Evolutionary conservation across 352 stramenopile genomes (phyloP).

Genomic region (Plasmopara halstedii): DNA sequence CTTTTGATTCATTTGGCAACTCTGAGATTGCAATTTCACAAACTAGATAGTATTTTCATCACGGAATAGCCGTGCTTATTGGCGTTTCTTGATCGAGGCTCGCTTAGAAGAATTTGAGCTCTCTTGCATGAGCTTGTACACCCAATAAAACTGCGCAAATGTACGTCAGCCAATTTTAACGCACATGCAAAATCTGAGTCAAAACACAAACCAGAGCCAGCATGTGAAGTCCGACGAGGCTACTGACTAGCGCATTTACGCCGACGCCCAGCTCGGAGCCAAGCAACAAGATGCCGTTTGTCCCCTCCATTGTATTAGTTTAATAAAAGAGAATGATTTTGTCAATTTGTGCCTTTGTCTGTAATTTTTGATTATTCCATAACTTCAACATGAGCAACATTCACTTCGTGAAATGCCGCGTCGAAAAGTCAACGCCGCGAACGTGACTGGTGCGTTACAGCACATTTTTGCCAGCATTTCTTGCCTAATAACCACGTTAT

Average conservation of each 20-base stretch:
- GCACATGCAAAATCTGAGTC: not conserved
- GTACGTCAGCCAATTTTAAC: not conserved
- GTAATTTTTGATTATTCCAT: too few species aligned
- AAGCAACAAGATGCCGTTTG: constrained; percentile 25
- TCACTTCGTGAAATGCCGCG: constrained; percentile 18
- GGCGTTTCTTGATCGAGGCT: constrained; percentile 48
- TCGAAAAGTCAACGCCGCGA: not conserved
- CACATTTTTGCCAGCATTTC: not conserved
- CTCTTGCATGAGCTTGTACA: constrained; percentile 53
- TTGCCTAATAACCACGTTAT: not conserved
- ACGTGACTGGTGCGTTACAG: constrained; percentile 3
- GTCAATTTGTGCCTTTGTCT: not conserved
- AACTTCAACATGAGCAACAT: constrained; percentile 19
- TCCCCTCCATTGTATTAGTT: not conserved
- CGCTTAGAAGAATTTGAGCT: constrained; percentile 33
- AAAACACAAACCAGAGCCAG: constrained; percentile 44
- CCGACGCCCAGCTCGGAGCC: constrained; percentile 38
- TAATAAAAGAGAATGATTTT: not conserved
- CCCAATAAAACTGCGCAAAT: constrained; percentile 39
- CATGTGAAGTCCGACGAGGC: constrained; percentile 64
- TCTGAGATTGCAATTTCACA: not conserved
- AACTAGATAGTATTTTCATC: not conserved
- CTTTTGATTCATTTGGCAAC: not conserved
- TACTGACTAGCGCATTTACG: constrained; percentile 59
- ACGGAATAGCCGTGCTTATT: constrained; percentile 23